Conservation (phyloP, 2,329 filamentous ascomycete genomes). For the Ophiostoma perfectum region DNA sequence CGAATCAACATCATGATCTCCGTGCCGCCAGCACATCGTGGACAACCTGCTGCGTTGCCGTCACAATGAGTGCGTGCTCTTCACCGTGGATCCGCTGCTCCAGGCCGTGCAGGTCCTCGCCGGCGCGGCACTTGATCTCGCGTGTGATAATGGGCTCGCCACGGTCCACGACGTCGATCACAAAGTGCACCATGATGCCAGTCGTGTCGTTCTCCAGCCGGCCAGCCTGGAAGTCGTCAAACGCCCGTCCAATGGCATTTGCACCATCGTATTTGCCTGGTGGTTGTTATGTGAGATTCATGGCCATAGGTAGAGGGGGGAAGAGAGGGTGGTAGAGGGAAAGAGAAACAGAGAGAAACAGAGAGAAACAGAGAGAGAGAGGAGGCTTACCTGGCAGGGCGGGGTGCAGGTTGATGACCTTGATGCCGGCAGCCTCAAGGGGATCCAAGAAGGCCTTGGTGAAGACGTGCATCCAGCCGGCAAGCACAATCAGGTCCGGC, state of each 20-base stretch:
- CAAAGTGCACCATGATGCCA: constrained; percentile 86
- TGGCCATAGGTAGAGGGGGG: too few species aligned
- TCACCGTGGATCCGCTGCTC: constrained; percentile 67
- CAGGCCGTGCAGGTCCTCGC: constrained; percentile 60
- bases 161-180: constrained; percentile 73
- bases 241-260: constrained; percentile 72
- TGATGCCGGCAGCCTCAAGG: constrained; percentile 55
- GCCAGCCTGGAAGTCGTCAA: constrained; percentile 60
- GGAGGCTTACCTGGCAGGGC: constrained; percentile 54
- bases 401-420: constrained; percentile 79
- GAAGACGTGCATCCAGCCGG: constrained; percentile 85
- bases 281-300: neutral
- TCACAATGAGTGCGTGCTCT: constrained; percentile 75
- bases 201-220: constrained; percentile 63
- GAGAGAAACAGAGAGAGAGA: neutral
- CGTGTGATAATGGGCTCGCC: constrained; percentile 66
- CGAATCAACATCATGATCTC: neutral
- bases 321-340: too few species aligned
- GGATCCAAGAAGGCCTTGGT: constrained; percentile 64
- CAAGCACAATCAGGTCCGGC: constrained; percentile 72
- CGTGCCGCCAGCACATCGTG: constrained; percentile 34
- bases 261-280: constrained; percentile 70
- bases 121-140: constrained; percentile 61
- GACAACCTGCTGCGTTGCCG: constrained; percentile 55
- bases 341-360: neutral